These are phyloP conservation scores for Halteria grandinella DNA, from an alignment of 73 alveolate species.

Conservation along the genomic window DNA sequence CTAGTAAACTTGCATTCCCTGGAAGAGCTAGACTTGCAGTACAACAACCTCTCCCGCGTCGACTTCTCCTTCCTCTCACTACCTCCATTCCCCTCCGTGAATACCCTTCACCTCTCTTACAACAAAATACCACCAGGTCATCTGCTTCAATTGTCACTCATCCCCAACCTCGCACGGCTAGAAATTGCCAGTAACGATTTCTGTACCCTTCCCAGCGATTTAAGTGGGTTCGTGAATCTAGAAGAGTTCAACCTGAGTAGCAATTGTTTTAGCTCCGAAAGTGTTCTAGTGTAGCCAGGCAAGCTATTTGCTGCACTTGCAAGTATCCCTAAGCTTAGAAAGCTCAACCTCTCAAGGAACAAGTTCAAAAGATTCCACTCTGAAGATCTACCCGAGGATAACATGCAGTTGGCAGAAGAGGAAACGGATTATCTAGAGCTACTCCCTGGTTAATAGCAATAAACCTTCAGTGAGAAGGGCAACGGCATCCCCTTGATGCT, in stretches of 20 bases:
- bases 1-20: slow-evolving; percentile 36
- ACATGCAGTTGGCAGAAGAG: neutral
- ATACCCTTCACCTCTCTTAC: slow-evolving; percentile 46
- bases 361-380: slow-evolving; percentile 67
- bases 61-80: too few species aligned
- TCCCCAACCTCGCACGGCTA: slow-evolving; percentile 27
- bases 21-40: slow-evolving; percentile 56
- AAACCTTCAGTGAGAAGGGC: too few species aligned
- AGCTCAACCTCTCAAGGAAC: slow-evolving; percentile 58
- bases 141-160: slow-evolving; percentile 12
- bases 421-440: too few species aligned
- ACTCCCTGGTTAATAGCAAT: too few species aligned
- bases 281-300: slow-evolving; percentile 57
- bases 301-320: slow-evolving; percentile 59
- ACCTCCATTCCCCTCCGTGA: slow-evolving; percentile 43
- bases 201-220: slow-evolving; percentile 65
- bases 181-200: slow-evolving; percentile 67
- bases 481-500: too few species aligned
- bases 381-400: slow-evolving; percentile 50
- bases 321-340: slow-evolving; percentile 42
- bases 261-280: slow-evolving; percentile 64
- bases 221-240: slow-evolving; percentile 17
- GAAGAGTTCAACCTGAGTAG: slow-evolving; percentile 47
- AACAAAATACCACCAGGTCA: slow-evolving; percentile 62
- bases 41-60: slow-evolving; percentile 64